phyloP scores from a whole-genome alignment of 2,329 filamentous ascomycete genomes.

The Elsinoe necatrix region DNA sequence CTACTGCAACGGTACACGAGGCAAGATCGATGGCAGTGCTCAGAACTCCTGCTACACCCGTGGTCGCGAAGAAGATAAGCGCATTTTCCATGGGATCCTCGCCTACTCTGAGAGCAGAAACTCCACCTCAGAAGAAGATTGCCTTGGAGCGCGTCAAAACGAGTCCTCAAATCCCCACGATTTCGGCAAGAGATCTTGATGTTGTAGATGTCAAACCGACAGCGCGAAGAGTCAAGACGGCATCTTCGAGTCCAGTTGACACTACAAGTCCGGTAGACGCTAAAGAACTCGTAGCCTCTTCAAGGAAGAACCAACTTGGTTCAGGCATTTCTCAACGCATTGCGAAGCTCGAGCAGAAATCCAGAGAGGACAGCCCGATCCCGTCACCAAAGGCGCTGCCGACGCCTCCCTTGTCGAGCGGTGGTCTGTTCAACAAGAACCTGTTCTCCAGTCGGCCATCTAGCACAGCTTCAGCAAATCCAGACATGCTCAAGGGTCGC shows the following conservation, averaged over 20 bases:
- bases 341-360: slow-evolving; percentile 40
- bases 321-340: slow-evolving; percentile 91
- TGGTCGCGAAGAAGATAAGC: slow-evolving; percentile 37
- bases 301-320: slow-evolving; percentile 65
- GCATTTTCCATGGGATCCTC: slow-evolving; percentile 18
- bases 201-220: not conserved
- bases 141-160: not conserved
- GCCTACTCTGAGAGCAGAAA: not conserved
- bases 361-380: slow-evolving; percentile 21
- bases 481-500: slow-evolving; percentile 1
- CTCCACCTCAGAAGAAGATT: not conserved
- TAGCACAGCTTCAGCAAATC: not conserved
- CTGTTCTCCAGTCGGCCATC: not conserved
- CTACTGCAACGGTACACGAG: slow-evolving; percentile 71
- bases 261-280: not conserved
- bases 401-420: slow-evolving; percentile 15
- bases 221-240: not conserved
- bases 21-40: slow-evolving; percentile 71
- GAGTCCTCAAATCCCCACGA: not conserved
- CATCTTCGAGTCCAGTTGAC: not conserved
- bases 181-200: not conserved
- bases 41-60: slow-evolving; percentile 71
- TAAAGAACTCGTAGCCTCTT: not conserved
- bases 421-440: slow-evolving; percentile 2
- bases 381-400: slow-evolving; percentile 15